phyloP scores from a whole-genome alignment of 2,329 filamentous ascomycete species.

The Pseudopyricularia javanii region DNA sequence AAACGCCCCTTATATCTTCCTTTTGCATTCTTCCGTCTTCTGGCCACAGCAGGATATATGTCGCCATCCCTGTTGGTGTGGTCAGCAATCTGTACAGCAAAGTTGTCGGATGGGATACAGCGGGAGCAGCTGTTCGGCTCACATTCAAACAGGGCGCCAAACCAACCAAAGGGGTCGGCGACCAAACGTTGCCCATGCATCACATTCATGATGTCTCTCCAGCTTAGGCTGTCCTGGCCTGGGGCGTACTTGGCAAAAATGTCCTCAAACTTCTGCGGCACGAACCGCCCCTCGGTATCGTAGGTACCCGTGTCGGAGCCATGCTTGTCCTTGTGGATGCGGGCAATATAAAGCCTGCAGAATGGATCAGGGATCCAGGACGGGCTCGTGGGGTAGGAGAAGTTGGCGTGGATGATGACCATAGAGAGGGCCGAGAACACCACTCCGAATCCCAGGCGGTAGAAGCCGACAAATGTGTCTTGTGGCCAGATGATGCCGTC shows the following conservation, averaged over 20 bases:
- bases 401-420: background rate
- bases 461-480: slow-evolving; percentile 1
- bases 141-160: background rate
- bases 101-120: too few relatives aligned
- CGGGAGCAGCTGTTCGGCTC: background rate
- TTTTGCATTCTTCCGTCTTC: background rate
- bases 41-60: background rate
- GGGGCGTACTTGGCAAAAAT: slow-evolving; percentile 29
- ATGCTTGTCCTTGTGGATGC: slow-evolving; percentile 30
- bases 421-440: background rate
- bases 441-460: background rate
- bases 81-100: too few relatives aligned
- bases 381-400: background rate
- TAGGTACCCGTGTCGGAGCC: slow-evolving; percentile 28
- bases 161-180: background rate
- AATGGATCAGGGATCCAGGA: background rate
- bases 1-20: background rate
- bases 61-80: background rate
- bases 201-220: background rate
- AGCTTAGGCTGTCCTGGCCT: background rate
- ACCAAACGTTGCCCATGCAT: background rate
- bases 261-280: slow-evolving; percentile 37
- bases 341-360: slow-evolving; percentile 16
- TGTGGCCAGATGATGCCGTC: background rate
- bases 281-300: slow-evolving; percentile 34